Evolutionary conservation across 1,284 basidiomycete genomes (phyloP), one percentile per base, ranked within the genome.

Genomic region (Austropuccinia psidii): DNA sequence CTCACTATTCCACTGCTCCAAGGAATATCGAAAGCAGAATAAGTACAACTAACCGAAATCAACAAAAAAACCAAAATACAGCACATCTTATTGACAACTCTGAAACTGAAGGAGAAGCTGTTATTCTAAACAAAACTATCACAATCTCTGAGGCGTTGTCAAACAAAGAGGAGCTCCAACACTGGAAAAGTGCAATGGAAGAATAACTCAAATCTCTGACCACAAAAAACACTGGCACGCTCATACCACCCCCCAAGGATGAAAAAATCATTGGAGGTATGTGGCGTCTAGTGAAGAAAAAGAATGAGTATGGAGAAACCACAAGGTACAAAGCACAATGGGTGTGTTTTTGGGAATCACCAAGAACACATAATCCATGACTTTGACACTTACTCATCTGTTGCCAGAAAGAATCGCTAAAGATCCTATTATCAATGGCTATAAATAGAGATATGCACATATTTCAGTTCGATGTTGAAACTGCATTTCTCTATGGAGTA

Each of bases 221-320:
- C 5, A 4, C 1, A 43, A 45, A 68, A 5, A 68, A 68, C n/a
- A 50, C 47, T 2, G 66, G 50, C 27, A 55, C 24, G 4, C 29
- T 68, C n/a, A 35, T 57, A 13, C 35, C 49, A 4, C 49, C 49
- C 19, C 49, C 66, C 4, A 13, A 13, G 7, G 35, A 68, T 21
- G 39, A 41, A 11, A 68, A 68, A 24, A 29, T 19, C 21, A 52
- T 67, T 54, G 65, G 65, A 11, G 65, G 65, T 3, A 67, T 67
- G 49, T 67, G 65, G 65, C 17, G 35, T 4, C 39, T 68, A 4
- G 43, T 15, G 15, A 39, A 39, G 13, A 68, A 68, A 33, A 17
- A 21, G 15, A 50, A 68, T 43, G 52, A 68, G 21, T 35, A 49
- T 29, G 41, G 41, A 33, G 47, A 65, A 27, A 33, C 50, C 4